A percentile compares a stretch with the other conserved stretches of the same genome.
phyloP scores from a whole-genome alignment of 108 stramenopile genomes.

The Epipyxis sp. region DNA sequence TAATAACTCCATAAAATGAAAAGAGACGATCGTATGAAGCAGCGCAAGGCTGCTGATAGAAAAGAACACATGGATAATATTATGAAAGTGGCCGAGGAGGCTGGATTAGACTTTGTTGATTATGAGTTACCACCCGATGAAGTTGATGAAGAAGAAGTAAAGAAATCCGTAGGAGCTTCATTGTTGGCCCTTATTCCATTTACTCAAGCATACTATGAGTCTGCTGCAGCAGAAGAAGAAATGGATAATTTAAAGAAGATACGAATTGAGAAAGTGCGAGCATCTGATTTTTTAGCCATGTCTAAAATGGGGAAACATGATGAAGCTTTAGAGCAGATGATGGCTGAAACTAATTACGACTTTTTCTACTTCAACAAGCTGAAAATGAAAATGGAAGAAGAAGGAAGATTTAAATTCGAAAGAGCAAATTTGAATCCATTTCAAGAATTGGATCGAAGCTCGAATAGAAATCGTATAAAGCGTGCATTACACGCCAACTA shows the following conservation, averaged over 20 bases:
- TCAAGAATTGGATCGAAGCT: background rate
- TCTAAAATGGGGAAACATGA: slow-evolving; percentile 18
- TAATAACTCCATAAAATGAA: no score
- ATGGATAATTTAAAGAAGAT: slow-evolving; percentile 32
- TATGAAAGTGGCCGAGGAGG: no score
- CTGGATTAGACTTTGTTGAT: background rate
- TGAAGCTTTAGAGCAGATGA: slow-evolving; percentile 27
- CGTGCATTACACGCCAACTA: no score
- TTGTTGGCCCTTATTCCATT: slow-evolving; percentile 21
- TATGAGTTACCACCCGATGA: slow-evolving; percentile 26
- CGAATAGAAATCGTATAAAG: slow-evolving; percentile 8
- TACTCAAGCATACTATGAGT: slow-evolving; percentile 27
- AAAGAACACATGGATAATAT: no score
- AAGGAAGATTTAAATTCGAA: slow-evolving; percentile 24
- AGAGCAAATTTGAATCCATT: background rate
- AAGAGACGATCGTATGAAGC: no score
- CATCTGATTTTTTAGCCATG: background rate
- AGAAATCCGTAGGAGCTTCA: background rate
- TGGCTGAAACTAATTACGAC: slow-evolving; percentile 32
- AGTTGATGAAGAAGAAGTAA: slow-evolving; percentile 8
- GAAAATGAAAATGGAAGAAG: slow-evolving; percentile 19
- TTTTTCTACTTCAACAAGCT: slow-evolving; percentile 35
- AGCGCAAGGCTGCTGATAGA: no score
- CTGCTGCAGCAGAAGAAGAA: slow-evolving; percentile 27
- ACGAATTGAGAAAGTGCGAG: background rate